Base-by-base conservation (phyloP, 2,329 filamentous ascomycete species). In the Tothia fuscella region DNA sequence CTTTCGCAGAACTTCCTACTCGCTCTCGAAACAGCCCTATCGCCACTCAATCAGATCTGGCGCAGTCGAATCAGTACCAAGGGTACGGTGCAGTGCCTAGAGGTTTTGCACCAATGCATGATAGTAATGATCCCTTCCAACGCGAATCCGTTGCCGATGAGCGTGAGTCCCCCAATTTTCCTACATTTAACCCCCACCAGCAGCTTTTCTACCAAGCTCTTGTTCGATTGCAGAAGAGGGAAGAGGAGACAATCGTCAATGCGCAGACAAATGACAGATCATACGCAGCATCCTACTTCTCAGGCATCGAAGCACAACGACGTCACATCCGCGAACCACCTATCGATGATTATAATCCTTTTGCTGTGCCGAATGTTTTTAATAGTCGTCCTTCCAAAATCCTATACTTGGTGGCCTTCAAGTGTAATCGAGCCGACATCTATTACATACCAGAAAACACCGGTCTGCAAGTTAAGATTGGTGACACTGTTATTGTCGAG, bases 401-500 rank as follows among this genome's bases (percentile, higher is more conserved):
- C 33, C 24, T 43, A 4, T 89, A 89, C 58, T 81, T 98, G 41
- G 89, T 98, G 13, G 77, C 89, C 5, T 98, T 98, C 74, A 98
- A 98, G 62, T 95, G 88, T 58, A 86, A 85, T 26, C 76, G 91
- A 47, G 88, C 89, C 28, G 91, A 96, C 55, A 85, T 96, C 7
- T 98, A 95, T 60, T 96, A 94, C 61, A 86, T 95, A 25, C 88
- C 94, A 59, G 88, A 95, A 58, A 88, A 89, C 46, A 96, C 88
- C 5, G 91, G 91, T 3, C 71, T 98, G 24, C 82, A 83, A 16
- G 82, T 96, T 41, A 91, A 88, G 53, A 79, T 81, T 14, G 91
- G 91, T 24, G 91, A 98, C 56, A 70, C 96, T 40, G 93, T 98
- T 47, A 96, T 98, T 50, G 88, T 95, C 14, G 91, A 98, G 63